phyloP scores from a whole-genome alignment of 108 stramenopile genomes.

The Discostella stelligeroides region DNA sequence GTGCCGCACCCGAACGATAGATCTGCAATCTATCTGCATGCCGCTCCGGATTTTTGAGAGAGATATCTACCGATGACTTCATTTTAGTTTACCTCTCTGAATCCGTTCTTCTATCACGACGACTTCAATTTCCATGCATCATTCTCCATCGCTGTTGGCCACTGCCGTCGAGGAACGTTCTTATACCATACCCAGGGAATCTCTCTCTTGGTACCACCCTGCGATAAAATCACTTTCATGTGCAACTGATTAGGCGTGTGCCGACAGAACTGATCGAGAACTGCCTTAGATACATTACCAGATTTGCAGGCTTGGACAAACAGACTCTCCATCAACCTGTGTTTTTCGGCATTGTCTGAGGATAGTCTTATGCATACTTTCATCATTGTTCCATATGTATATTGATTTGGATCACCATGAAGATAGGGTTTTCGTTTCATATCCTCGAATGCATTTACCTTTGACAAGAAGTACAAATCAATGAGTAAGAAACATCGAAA shows the following conservation, averaged over 20 bases:
- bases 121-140: neutral
- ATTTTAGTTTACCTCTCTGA: neutral
- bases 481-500: neutral
- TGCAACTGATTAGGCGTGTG: constrained; percentile 23
- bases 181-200: constrained; percentile 39
- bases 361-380: constrained; percentile 31
- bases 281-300: constrained; percentile 23
- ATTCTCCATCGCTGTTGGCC: constrained; percentile 20
- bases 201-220: constrained; percentile 43
- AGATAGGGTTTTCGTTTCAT: constrained; percentile 30
- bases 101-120: neutral
- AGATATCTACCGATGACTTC: no score
- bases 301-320: constrained; percentile 41
- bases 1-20: no score
- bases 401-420: constrained; percentile 41
- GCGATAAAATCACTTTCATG: constrained; percentile 24
- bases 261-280: constrained; percentile 30
- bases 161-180: constrained; percentile 24
- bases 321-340: constrained; percentile 34
- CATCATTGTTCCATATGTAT: constrained; percentile 49
- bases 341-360: constrained; percentile 26
- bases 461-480: neutral
- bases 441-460: constrained; percentile 42
- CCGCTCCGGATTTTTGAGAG: no score
- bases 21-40: no score